Conservation (phyloP, 2,329 filamentous ascomycete genomes). For the Aureobasidium sp. region DNA sequence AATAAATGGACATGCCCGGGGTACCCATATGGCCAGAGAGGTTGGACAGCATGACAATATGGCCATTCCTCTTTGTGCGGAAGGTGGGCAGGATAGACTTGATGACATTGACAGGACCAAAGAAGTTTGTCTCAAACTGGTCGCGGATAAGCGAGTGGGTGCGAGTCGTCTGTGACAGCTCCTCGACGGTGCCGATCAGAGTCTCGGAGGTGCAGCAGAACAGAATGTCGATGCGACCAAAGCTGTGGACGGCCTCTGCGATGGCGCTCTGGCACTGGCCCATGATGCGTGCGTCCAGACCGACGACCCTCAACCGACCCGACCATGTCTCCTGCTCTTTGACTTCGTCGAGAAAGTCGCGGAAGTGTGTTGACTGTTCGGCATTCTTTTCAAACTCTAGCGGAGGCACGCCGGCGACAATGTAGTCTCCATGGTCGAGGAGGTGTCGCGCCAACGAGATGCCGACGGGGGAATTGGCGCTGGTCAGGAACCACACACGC, state of each 20-base stretch:
- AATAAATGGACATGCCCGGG: conserved; percentile 83
- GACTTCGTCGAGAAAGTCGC: conserved; percentile 61
- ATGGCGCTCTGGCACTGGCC: conserved; percentile 76
- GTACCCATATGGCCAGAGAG: conserved; percentile 90
- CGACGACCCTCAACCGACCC: conserved; percentile 60
- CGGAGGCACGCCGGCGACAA: conserved; percentile 74
- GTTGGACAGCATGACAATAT: conserved; percentile 82
- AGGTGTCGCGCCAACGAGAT: conserved; percentile 74
- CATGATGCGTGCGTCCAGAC: conserved; percentile 50
- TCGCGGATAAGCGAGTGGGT: conserved; percentile 75
- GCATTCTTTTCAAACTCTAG: conserved; percentile 65
- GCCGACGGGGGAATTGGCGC: conserved; percentile 74
- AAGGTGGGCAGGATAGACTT: conserved; percentile 77
- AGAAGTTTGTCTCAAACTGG: conserved; percentile 93
- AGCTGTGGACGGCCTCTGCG: conserved; percentile 74
- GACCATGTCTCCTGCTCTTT: conserved; percentile 64
- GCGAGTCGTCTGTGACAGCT: conserved; percentile 63
- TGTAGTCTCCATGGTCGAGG: conserved; percentile 84
- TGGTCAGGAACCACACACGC: conserved; percentile 87
- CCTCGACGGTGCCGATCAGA: conserved; percentile 84
- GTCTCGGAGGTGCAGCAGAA: conserved; percentile 86
- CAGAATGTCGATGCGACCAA: conserved; percentile 82
- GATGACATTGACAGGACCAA: conserved; percentile 92
- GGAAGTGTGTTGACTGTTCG: conserved; percentile 65
- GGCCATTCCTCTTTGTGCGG: conserved; percentile 70